Percentiles rank a stretch among this genome's conserved stretches.
Evolutionary conservation across 2,329 filamentous ascomycete species (phyloP).

Genomic region (Escovopsis sp.): DNA sequence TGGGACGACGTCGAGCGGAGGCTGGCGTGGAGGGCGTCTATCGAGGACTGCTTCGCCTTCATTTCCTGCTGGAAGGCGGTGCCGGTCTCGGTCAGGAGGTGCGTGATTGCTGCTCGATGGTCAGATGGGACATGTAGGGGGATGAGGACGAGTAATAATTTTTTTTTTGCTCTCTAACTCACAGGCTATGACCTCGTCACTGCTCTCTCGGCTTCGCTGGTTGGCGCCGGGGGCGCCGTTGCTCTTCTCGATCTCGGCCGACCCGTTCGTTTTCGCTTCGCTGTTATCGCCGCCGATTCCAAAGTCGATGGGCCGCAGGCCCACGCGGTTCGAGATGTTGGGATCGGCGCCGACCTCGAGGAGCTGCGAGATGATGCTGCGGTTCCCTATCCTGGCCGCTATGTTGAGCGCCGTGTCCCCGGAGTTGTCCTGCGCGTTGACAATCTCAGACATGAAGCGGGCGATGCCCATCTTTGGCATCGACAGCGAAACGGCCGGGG

Average conservation of each 20-base stretch:
- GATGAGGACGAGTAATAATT: too few relatives aligned
- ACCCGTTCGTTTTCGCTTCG: slow-evolving; percentile 27
- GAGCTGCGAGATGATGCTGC: slow-evolving; percentile 91
- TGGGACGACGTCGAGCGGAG: slow-evolving; percentile 69
- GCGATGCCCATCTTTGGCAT: slow-evolving; percentile 68
- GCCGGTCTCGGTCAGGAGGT: slow-evolving; percentile 66
- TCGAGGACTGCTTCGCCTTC: slow-evolving; percentile 65
- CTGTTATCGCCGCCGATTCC: slow-evolving; percentile 60
- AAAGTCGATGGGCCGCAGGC: slow-evolving; percentile 83
- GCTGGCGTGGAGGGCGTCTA: slow-evolving; percentile 68
- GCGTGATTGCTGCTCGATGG: slow-evolving; percentile 51
- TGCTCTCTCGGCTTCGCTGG: slow-evolving; percentile 53
- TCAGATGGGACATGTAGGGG: background rate
- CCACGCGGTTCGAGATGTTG: slow-evolving; percentile 80
- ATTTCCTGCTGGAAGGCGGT: slow-evolving; percentile 68
- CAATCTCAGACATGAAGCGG: slow-evolving; percentile 91
- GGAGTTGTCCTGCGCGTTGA: slow-evolving; percentile 85
- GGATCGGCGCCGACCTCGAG: slow-evolving; percentile 90
- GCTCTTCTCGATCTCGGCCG: slow-evolving; percentile 28
- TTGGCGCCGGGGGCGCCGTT: slow-evolving; percentile 29
- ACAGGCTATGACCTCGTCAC: slow-evolving; percentile 68
- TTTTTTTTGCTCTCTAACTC: slow-evolving; percentile 23
- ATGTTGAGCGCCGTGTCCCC: slow-evolving; percentile 93
- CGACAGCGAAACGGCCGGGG: slow-evolving; percentile 19
- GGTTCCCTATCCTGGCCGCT: slow-evolving; percentile 81